Conservation (phyloP, 179 eudicot species). For the Heliamphora ciliata region DNA sequence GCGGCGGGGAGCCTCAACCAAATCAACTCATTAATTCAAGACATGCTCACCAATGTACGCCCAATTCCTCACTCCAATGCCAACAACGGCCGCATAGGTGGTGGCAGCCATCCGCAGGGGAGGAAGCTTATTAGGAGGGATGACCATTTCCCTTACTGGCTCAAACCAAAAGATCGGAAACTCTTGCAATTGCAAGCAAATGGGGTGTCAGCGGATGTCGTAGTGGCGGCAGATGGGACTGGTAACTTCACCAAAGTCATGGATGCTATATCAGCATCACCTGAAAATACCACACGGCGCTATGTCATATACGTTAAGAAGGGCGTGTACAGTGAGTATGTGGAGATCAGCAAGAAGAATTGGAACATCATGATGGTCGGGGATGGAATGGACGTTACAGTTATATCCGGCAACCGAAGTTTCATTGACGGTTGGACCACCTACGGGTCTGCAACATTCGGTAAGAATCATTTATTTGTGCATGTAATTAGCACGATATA, state of each 20-base stretch:
- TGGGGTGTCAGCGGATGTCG: slow-evolving; percentile 34
- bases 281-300: slow-evolving; percentile 40
- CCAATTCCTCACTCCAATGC: slow-evolving; percentile 4
- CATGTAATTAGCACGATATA: too few species aligned
- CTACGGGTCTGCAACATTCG: slow-evolving; percentile 73
- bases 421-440: slow-evolving; percentile 82
- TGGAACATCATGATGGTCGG: slow-evolving; percentile 76
- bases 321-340: slow-evolving; percentile 72
- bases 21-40: slow-evolving; percentile 40
- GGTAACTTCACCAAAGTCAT: slow-evolving; percentile 52
- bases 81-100: neutral
- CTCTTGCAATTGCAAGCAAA: slow-evolving; percentile 35
- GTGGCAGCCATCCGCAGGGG: slow-evolving; percentile 17
- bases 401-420: slow-evolving; percentile 62
- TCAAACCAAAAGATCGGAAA: slow-evolving; percentile 37
- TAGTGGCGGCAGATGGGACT: slow-evolving; percentile 69
- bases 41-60: slow-evolving; percentile 49
- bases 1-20: slow-evolving; percentile 51
- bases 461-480: slow-evolving; percentile 30
- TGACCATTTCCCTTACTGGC: slow-evolving; percentile 49
- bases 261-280: slow-evolving; percentile 63
- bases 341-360: slow-evolving; percentile 74
- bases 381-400: slow-evolving; percentile 71
- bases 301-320: slow-evolving; percentile 69
- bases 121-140: slow-evolving; percentile 21